Conservation (phyloP, 208 protist genomes). For the Leishmania amazonensis region DNA sequence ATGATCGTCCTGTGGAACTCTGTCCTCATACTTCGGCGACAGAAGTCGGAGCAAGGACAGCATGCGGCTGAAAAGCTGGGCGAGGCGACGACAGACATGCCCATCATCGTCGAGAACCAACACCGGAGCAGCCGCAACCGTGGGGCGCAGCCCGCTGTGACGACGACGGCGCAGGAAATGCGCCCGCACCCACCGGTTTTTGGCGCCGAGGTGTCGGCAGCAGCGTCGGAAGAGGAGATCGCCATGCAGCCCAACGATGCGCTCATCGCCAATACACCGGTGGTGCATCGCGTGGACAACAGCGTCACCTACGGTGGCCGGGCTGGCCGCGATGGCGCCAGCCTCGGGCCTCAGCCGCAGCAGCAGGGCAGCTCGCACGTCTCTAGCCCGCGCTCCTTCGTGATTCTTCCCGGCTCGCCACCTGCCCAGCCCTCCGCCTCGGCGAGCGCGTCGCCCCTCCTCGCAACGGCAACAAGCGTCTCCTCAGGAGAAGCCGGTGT, state of each 20-base stretch:
- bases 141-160: background rate
- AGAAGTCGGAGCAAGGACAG: background rate
- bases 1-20: conserved; percentile 50
- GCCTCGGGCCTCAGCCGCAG: background rate
- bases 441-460: conserved; percentile 20
- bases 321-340: background rate
- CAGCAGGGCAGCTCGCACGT: background rate
- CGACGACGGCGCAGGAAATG: background rate
- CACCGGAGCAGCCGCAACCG: background rate
- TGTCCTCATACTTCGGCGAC: conserved; percentile 34
- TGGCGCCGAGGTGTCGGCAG: background rate
- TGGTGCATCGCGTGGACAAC: conserved; percentile 24
- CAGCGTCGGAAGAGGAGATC: background rate
- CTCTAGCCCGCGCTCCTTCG: background rate
- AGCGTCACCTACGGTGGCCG: conserved; percentile 5
- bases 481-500: background rate
- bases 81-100: background rate
- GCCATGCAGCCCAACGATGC: background rate
- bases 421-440: background rate
- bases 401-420: background rate
- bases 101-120: conserved; percentile 12
- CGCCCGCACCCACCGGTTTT: background rate
- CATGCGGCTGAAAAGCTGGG: background rate
- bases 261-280: background rate
- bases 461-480: conserved; percentile 6